These are phyloP conservation scores for Cercospora citrullina DNA, from an alignment of 2,329 filamentous ascomycete genomes.

Conservation along the genomic window DNA sequence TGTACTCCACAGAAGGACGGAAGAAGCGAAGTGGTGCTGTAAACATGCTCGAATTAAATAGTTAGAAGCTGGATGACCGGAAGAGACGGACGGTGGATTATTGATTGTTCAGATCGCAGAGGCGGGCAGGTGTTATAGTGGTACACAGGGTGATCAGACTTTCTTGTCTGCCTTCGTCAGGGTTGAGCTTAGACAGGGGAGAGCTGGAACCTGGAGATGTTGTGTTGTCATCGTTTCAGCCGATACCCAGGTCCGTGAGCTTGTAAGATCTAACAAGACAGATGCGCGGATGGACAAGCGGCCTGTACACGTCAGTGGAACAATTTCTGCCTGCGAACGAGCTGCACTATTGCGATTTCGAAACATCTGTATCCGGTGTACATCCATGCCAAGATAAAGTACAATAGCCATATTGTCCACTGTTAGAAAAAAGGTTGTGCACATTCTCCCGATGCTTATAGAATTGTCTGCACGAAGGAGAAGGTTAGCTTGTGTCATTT, in stretches of 20 bases:
- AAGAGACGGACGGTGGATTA: not conserved
- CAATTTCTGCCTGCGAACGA: not conserved
- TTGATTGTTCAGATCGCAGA: not conserved
- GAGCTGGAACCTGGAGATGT: not conserved
- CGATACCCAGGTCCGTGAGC: not conserved
- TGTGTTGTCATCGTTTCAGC: slow-evolving; percentile 6
- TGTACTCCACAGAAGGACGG: slow-evolving; percentile 1
- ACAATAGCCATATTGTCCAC: not conserved
- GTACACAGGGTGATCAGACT: not conserved
- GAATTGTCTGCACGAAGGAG: not conserved
- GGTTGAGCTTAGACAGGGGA: not conserved
- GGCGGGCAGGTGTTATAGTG: not conserved
- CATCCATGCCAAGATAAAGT: not conserved
- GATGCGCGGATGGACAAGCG: not conserved
- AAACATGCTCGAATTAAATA: slow-evolving; percentile 3
- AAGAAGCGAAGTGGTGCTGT: slow-evolving; percentile 7
- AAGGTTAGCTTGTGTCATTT: not conserved
- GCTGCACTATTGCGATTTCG: not conserved
- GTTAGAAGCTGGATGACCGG: too few relatives aligned
- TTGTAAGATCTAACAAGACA: not conserved
- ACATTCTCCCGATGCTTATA: not conserved
- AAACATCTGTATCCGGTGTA: slow-evolving; percentile 2
- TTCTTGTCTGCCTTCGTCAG: not conserved
- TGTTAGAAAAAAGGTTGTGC: not conserved
- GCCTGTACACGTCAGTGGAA: not conserved